phyloP scores from a whole-genome alignment of 495 filamentous ascomycete species.

The Penicillium paxilli region DNA sequence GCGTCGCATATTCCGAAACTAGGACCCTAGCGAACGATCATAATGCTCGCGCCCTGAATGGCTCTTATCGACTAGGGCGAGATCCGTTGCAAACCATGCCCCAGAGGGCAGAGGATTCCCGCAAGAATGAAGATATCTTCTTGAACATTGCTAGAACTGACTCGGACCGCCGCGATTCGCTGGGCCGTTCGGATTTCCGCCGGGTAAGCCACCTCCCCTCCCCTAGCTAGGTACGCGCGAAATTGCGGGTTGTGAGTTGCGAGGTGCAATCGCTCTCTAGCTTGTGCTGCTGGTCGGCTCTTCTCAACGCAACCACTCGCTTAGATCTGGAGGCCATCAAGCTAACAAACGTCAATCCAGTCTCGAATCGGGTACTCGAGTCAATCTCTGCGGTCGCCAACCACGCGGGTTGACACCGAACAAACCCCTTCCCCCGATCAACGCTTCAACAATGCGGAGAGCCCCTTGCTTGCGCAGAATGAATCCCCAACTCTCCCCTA shows the following conservation, averaged over 20 bases:
- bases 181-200: slow-evolving; percentile 49
- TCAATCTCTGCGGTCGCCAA: slow-evolving; percentile 39
- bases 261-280: too few relatives aligned
- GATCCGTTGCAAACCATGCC: slow-evolving; percentile 17
- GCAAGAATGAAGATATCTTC: slow-evolving; percentile 60
- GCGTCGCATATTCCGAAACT: slow-evolving; percentile 28
- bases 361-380: slow-evolving; percentile 45
- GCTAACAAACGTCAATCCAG: slow-evolving; percentile 14
- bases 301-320: background rate
- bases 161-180: slow-evolving; percentile 44
- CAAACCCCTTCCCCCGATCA: slow-evolving; percentile 46
- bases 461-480: slow-evolving; percentile 44
- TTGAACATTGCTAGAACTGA: slow-evolving; percentile 61
- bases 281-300: background rate
- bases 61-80: slow-evolving; percentile 20
- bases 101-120: slow-evolving; percentile 31
- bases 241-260: too few relatives aligned
- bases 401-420: slow-evolving; percentile 32
- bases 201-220: slow-evolving; percentile 41
- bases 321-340: background rate
- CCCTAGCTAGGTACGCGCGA: background rate
- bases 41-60: slow-evolving; percentile 28
- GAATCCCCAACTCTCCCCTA: slow-evolving; percentile 39
- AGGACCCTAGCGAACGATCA: slow-evolving; percentile 35
- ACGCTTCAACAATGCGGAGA: slow-evolving; percentile 43